Conservation (phyloP, 441 rosid genomes). For the Populus hybrid region DNA sequence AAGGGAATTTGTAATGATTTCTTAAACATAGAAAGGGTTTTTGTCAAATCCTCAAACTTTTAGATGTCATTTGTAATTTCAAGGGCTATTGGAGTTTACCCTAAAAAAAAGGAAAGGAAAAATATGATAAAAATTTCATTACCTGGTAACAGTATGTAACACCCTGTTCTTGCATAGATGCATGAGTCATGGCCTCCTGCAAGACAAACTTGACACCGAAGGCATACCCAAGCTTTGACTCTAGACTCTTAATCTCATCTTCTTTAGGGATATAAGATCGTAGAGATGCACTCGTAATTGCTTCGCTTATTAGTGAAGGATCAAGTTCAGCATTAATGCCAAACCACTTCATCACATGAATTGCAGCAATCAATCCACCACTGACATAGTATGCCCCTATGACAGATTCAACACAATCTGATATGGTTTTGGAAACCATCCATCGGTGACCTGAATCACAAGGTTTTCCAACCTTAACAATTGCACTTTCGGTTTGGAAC, state of each 20-base stretch:
- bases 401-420: conserved; percentile 89
- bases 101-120: background rate
- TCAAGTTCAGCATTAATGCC: conserved; percentile 58
- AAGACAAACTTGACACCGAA: conserved; percentile 70
- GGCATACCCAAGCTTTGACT: conserved; percentile 59
- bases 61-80: background rate
- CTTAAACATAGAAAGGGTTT: background rate
- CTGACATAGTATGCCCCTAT: conserved; percentile 76
- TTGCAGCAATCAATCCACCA: conserved; percentile 68
- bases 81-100: background rate
- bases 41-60: background rate
- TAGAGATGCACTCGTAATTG: conserved; percentile 46
- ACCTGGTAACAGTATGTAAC: conserved; percentile 70
- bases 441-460: conserved; percentile 91
- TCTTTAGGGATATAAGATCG: conserved; percentile 39
- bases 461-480: conserved; percentile 50
- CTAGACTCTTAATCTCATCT: conserved; percentile 46
- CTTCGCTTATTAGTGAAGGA: conserved; percentile 37
- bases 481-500: conserved; percentile 48
- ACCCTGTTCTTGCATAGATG: conserved; percentile 47
- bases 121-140: conserved; percentile 9
- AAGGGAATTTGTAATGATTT: background rate
- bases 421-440: conserved; percentile 79
- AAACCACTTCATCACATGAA: conserved; percentile 83
- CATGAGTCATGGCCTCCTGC: conserved; percentile 83